These are phyloP conservation scores for Collybia mongolica DNA, from an alignment of 768 basidiomycete genomes.

Conservation along the genomic window DNA sequence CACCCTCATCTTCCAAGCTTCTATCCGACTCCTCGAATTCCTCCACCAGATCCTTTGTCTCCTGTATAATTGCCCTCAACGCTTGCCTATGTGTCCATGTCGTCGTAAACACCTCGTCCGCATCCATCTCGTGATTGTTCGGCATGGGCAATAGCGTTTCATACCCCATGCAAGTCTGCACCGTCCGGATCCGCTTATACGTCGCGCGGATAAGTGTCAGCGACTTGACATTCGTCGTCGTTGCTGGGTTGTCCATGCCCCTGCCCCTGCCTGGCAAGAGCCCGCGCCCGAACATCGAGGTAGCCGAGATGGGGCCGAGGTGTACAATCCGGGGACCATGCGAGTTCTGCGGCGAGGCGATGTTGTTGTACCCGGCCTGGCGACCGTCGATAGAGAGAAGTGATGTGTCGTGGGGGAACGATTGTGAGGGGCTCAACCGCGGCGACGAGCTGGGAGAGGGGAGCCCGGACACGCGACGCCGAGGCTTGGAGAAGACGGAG, in stretches of 20 bases:
- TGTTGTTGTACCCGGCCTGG: slow-evolving; percentile 40
- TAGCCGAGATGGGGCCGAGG: slow-evolving; percentile 50
- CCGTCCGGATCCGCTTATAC: slow-evolving; percentile 57
- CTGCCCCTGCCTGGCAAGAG: slow-evolving; percentile 25
- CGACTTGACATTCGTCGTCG: slow-evolving; percentile 48
- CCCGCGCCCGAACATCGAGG: slow-evolving; percentile 30
- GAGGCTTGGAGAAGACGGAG: slow-evolving; percentile 57
- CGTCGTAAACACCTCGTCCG: slow-evolving; percentile 31
- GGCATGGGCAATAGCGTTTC: slow-evolving; percentile 51
- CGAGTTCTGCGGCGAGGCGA: slow-evolving; percentile 32
- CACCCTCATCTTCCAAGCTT: slow-evolving; percentile 26
- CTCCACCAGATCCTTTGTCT: slow-evolving; percentile 55
- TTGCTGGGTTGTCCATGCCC: slow-evolving; percentile 23
- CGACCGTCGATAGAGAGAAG: slow-evolving; percentile 24
- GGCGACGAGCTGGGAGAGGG: slow-evolving; percentile 51
- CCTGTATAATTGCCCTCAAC: slow-evolving; percentile 47
- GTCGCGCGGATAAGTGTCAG: slow-evolving; percentile 52
- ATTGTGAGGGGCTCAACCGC: slow-evolving; percentile 30
- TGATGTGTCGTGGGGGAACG: slow-evolving; percentile 21
- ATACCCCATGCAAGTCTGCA: slow-evolving; percentile 68
- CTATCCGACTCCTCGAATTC: slow-evolving; percentile 49
- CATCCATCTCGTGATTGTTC: slow-evolving; percentile 22
- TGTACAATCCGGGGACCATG: slow-evolving; percentile 55
- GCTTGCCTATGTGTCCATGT: slow-evolving; percentile 59
- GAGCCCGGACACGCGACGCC: slow-evolving; percentile 39